These are phyloP conservation scores for Articulospora tetracladia DNA, from an alignment of 495 filamentous ascomycete species.

Conservation along the genomic window DNA sequence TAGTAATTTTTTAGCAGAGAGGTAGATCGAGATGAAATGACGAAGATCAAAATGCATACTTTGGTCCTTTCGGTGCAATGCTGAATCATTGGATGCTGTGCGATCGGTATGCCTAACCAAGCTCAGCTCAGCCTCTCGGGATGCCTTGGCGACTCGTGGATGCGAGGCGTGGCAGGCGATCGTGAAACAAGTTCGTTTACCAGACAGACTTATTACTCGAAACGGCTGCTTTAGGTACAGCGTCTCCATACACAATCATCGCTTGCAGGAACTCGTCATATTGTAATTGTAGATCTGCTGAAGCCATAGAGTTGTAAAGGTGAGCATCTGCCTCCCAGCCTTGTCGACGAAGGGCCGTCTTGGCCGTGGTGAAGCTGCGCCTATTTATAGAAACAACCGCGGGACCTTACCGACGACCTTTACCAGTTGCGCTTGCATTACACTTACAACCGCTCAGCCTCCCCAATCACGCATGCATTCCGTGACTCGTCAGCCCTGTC, in stretches of 20 bases:
- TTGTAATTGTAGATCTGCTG: background rate
- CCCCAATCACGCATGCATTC: background rate
- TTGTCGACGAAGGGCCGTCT: background rate
- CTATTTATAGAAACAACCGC: background rate
- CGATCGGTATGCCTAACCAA: background rate
- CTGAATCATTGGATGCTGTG: background rate
- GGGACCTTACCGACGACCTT: background rate
- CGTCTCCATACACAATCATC: background rate
- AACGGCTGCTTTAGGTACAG: background rate
- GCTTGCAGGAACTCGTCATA: too few relatives aligned
- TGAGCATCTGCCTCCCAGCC: background rate
- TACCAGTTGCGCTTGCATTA: too few relatives aligned
- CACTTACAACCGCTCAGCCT: constrained; percentile 9
- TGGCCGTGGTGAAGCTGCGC: background rate
- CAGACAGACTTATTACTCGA: background rate
- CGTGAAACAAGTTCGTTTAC: background rate
- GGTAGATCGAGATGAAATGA: background rate
- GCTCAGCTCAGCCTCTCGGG: background rate
- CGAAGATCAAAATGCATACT: constrained; percentile 4
- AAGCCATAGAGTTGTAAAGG: background rate
- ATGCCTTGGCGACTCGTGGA: background rate
- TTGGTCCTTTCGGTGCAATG: background rate
- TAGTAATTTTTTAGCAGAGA: constrained; percentile 1
- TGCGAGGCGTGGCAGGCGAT: background rate
- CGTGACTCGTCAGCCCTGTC: constrained; percentile 14